Base-by-base conservation (phyloP, 805 yeast genomes). In the Candida gorgasii region DNA sequence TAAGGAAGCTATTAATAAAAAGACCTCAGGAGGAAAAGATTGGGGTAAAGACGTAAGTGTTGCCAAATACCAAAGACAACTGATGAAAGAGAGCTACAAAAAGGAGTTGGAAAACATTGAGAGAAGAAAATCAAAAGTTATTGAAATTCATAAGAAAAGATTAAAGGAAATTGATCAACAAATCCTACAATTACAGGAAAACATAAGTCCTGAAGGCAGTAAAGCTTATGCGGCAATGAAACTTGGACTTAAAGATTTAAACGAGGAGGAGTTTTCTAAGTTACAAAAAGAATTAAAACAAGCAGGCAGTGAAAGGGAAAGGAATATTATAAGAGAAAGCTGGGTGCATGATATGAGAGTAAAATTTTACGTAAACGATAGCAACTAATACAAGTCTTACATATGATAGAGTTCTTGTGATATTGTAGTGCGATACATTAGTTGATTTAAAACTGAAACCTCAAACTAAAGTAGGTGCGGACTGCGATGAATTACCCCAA, bases 401-500 rank as follows among this genome's bases (percentile, higher is more conserved):
- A n/a, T n/a, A n/a, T n/a, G n/a, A n/a, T n/a, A n/a, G n/a, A n/a
- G n/a, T n/a, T n/a, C n/a, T n/a, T n/a, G n/a, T n/a, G n/a, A n/a
- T n/a, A n/a, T n/a, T n/a, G n/a, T n/a, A n/a, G n/a, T n/a, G n/a
- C n/a, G n/a, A n/a, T n/a, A n/a, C n/a, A n/a, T n/a, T n/a, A n/a
- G n/a, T n/a, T n/a, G n/a, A n/a, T n/a, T n/a, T n/a, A n/a, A n/a
- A n/a, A n/a, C n/a, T n/a, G n/a, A n/a, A n/a, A n/a, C n/a, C n/a
- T n/a, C n/a, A n/a, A n/a, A n/a, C n/a, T n/a, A n/a, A n/a, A n/a
- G n/a, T n/a, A n/a, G n/a, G n/a, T n/a, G n/a, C n/a, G n/a, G n/a
- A 20, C 20, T 29, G 16, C 19, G 4, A 41, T 42, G 52, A 59
- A 58, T 23, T 62, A 55, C 40, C 69, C 67, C 13, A 36, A 42